A percentile compares a stretch with the other conserved stretches of the same genome.
Conservation (phyloP, 768 basidiomycete species). For the Kwoniella botswanensis region DNA sequence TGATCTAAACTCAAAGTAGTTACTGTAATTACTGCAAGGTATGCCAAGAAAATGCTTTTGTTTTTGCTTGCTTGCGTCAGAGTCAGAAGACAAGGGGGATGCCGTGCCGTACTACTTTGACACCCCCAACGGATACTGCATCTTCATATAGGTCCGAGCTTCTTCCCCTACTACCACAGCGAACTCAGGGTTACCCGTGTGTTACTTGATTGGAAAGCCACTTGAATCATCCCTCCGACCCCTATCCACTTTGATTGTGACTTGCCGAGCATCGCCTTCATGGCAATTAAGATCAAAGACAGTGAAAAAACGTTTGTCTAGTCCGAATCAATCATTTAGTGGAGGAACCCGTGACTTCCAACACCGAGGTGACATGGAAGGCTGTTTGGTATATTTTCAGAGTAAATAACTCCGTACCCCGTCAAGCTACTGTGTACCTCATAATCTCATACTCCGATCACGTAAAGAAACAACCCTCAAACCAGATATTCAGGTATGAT, state of each 20-base stretch:
- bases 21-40: neutral
- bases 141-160: too few relatives aligned
- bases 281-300: neutral
- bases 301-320: too few relatives aligned
- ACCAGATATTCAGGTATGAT: neutral
- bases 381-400: too few relatives aligned
- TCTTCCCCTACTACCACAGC: too few relatives aligned
- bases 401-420: too few relatives aligned
- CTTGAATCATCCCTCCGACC: neutral
- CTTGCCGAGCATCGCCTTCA: neutral
- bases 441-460: neutral
- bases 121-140: too few relatives aligned
- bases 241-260: neutral
- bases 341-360: too few relatives aligned
- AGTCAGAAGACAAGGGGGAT: too few relatives aligned
- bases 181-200: neutral
- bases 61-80: too few relatives aligned
- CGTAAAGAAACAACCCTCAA: neutral
- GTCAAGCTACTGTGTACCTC: neutral
- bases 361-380: too few relatives aligned
- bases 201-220: neutral
- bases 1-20: neutral
- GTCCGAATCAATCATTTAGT: too few relatives aligned
- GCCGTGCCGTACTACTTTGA: too few relatives aligned
- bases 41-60: neutral